Evolutionary conservation across 768 basidiomycete species (phyloP).

Genomic region (Boletus rufocinnamomeus): DNA sequence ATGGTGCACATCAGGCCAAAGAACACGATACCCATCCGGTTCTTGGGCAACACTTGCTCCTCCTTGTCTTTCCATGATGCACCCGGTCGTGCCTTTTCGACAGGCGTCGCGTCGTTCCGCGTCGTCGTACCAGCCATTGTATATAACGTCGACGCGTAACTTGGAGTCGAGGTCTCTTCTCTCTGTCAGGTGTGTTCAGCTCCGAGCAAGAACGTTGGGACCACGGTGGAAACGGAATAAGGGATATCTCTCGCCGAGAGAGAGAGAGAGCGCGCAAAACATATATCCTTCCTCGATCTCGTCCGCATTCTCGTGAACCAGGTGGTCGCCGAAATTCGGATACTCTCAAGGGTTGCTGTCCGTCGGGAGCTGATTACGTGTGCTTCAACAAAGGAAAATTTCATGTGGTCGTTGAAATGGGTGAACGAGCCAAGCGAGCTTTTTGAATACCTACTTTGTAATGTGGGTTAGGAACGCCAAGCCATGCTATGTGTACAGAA

Average conservation of each 20-base stretch:
- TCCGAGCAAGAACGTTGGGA: background rate
- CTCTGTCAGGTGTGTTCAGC: background rate
- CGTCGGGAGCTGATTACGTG: background rate
- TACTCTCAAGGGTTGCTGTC: background rate
- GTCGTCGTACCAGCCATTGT: conserved; percentile 10
- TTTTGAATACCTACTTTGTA: too few relatives aligned
- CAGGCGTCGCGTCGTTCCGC: background rate
- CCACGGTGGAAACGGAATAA: background rate
- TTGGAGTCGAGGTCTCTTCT: background rate
- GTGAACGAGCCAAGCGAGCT: background rate
- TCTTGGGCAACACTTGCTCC: conserved; percentile 53
- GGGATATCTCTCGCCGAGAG: background rate
- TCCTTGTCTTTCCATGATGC: conserved; percentile 58
- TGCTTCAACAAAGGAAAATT: background rate
- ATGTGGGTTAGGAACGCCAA: too few relatives aligned
- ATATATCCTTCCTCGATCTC: background rate
- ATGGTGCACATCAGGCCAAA: conserved; percentile 34
- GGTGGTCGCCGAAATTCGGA: background rate
- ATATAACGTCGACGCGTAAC: background rate
- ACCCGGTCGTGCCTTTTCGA: conserved; percentile 40
- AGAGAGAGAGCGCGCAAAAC: background rate
- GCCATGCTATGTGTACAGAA: too few relatives aligned
- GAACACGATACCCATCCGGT: conserved; percentile 27
- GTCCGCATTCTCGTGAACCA: background rate
- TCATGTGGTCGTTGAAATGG: background rate